Evolutionary conservation across 768 basidiomycete genomes (phyloP), one percentile per base, ranked within the genome.

Genomic region (Lyophyllum shimeji): DNA sequence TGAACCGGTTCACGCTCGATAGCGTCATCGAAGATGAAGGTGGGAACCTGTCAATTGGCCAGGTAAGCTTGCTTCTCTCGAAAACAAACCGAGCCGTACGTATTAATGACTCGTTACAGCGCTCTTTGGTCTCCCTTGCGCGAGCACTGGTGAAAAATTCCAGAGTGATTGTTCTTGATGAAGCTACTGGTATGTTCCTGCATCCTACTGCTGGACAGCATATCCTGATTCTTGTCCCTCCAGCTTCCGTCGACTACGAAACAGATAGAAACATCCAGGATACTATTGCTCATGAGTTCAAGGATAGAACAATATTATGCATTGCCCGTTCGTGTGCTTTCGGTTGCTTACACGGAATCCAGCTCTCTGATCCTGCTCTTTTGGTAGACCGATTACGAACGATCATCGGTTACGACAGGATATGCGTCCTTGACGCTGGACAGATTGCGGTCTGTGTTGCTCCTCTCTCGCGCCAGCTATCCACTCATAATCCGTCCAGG

Each of bases 181-280:
- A 95, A 74, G 93, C 93, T 0, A 95, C 93, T 47, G 87, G 83
- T 82, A 61, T 46, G 62, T 51, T 40, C 44, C 46, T 40, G 6
- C 25, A n/a, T 53, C 43, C 45, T 5, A 56, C n/a, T 3, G 15
- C 17, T 40, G 39, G 12, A 17, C 1, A 50, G 24, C 25, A 40
- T 5, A 42, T 29, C 34, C 48, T 56, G 53, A 51, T 27, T 27
- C 42, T 7, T 18, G 55, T 25, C 27, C 54, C 29, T 47, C 37
- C 48, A 82, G 90, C 90, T n/a, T 90, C 89, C 11, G 90, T 94
- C 25, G 92, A 94, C 62, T 89, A 87, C 61, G 92, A 91, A 70
- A 95, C 93, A 0, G 95, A 97, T 73, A 76, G 85, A 55, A 91
- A 90, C 68, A 94, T 98, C 57, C 95, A 97, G 67, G 82, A 89